A percentile compares a stretch with the other conserved stretches of the same genome.
Conservation (phyloP, 2,329 filamentous ascomycete species). For the Alternaria arbusti region DNA sequence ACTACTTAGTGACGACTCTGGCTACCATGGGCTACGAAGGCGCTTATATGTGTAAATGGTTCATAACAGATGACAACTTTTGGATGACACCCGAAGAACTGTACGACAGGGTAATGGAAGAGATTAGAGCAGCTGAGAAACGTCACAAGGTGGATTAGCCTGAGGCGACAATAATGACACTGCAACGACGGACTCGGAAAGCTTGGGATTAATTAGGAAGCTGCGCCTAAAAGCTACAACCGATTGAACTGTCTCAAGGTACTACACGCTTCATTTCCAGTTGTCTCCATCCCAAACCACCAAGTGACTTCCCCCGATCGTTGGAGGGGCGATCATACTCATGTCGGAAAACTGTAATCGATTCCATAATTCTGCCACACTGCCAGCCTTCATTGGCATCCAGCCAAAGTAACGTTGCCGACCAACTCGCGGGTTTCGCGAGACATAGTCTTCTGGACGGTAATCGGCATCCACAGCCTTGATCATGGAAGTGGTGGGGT, state of each 20-base stretch:
- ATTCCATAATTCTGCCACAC: slow-evolving; percentile 5
- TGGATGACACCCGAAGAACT: background rate
- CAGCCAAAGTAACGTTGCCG: slow-evolving; percentile 14
- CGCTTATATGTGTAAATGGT: background rate
- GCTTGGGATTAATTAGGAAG: background rate
- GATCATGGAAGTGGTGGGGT: slow-evolving; percentile 1
- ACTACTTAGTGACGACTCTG: background rate
- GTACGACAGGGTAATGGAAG: background rate
- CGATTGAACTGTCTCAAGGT: background rate
- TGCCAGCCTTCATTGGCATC: slow-evolving; percentile 7
- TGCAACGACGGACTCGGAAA: background rate
- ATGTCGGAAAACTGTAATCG: background rate
- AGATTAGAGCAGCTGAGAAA: background rate
- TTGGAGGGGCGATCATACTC: slow-evolving; percentile 3
- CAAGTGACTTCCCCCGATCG: slow-evolving; percentile 10
- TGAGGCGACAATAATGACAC: background rate
- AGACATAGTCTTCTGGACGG: slow-evolving; percentile 5
- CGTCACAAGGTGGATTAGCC: background rate
- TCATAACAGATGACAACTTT: background rate
- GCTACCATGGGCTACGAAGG: background rate
- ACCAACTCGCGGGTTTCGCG: slow-evolving; percentile 4
- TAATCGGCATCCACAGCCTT: slow-evolving; percentile 17
- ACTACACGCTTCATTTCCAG: background rate
- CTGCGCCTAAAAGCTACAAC: background rate
- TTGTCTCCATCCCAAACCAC: background rate